phyloP scores from a whole-genome alignment of 2,329 filamentous ascomycete genomes.

The Ceratocystis destructans region DNA sequence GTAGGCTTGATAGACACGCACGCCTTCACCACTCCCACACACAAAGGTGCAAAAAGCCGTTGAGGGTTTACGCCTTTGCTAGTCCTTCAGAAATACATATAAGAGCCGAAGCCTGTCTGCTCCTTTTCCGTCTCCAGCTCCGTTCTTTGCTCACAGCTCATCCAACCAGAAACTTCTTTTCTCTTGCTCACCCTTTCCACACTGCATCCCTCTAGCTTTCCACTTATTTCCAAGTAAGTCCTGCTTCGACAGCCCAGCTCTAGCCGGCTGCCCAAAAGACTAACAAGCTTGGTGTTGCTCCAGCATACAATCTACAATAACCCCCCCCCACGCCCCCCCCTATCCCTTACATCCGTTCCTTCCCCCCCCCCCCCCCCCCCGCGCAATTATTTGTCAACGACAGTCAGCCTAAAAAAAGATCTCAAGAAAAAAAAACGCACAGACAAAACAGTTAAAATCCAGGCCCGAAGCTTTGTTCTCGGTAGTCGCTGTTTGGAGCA shows the following conservation, averaged over 20 bases:
- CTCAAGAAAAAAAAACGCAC: constrained; percentile 6
- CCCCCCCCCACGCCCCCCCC: not conserved
- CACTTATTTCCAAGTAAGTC: not conserved
- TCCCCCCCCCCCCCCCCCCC: not conserved
- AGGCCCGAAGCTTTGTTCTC: constrained; percentile 4
- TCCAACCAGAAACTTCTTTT: not conserved
- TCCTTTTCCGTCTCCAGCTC: not conserved
- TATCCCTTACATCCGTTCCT: not conserved
- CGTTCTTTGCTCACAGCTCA: not conserved
- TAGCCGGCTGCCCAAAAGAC: not conserved
- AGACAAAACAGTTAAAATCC: constrained; percentile 7
- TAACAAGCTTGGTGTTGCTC: not conserved
- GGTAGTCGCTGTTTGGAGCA: not conserved
- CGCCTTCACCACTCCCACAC: not conserved
- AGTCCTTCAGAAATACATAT: not conserved
- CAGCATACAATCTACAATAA: not conserved
- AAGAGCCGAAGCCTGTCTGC: not conserved
- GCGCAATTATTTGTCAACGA: not conserved
- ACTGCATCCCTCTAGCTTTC: not conserved
- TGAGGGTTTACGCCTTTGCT: not conserved
- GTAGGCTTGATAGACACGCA: not conserved
- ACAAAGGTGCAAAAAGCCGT: not conserved
- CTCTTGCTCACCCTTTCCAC: not conserved
- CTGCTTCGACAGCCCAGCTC: not conserved
- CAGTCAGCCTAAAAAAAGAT: constrained; percentile 5